phyloP scores from a whole-genome alignment of 1,139 yeast species.

The Scheffersomyces lignicola region DNA sequence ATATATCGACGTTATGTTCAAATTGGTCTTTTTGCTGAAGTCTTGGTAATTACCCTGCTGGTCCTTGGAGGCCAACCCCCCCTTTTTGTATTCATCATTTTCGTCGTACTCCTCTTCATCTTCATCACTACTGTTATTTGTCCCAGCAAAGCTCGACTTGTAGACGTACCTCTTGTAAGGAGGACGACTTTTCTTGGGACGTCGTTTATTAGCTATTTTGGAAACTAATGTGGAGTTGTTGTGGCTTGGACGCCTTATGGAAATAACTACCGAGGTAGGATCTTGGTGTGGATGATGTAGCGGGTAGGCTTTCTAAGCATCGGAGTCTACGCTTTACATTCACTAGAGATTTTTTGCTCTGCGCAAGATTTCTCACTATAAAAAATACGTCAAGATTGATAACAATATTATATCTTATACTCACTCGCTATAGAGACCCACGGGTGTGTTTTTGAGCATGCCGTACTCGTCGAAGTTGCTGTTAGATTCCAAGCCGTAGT shows the following conservation, averaged over 20 bases:
- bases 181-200: slow-evolving; percentile 78
- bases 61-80: slow-evolving; percentile 13
- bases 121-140: slow-evolving; percentile 37
- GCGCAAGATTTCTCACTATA: too few relatives aligned
- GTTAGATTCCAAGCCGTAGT: neutral
- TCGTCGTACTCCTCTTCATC: slow-evolving; percentile 27
- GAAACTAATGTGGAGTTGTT: slow-evolving; percentile 6
- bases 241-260: too few relatives aligned
- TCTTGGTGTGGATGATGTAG: too few relatives aligned
- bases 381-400: too few relatives aligned
- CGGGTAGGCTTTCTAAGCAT: too few relatives aligned
- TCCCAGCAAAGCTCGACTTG: slow-evolving; percentile 45
- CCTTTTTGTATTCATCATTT: slow-evolving; percentile 17
- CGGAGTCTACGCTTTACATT: too few relatives aligned
- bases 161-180: slow-evolving; percentile 79
- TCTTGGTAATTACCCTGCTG: slow-evolving; percentile 25
- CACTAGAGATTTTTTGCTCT: too few relatives aligned
- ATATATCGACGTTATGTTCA: slow-evolving; percentile 35
- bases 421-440: neutral
- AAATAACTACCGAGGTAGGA: too few relatives aligned
- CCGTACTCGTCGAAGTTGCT: neutral
- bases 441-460: neutral
- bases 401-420: too few relatives aligned
- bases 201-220: slow-evolving; percentile 78
- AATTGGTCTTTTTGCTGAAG: slow-evolving; percentile 26